Evolutionary conservation across 805 yeast genomes (phyloP), one percentile per base, ranked within the genome.

Genomic region (Yarrowia deformans): DNA sequence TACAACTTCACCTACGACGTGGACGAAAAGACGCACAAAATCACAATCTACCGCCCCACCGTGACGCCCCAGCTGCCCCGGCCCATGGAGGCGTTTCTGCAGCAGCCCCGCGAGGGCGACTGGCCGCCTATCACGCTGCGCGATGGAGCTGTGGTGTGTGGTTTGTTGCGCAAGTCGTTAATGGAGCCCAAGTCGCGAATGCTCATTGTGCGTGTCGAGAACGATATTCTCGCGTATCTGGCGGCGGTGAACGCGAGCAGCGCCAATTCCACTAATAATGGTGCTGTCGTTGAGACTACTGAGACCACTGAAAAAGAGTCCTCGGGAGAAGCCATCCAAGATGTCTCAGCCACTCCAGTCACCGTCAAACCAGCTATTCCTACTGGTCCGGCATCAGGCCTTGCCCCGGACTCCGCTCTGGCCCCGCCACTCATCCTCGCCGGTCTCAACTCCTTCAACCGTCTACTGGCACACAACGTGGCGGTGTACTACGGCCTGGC

Each of bases 381-480:
- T 5, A 56, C 64, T 0, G 64, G 64, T 2, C 64, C 64, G 1
- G 64, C 64, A 0, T 29, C 40, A 5, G 64, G 49, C 9, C 29
- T 23, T 23, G 29, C 29, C 29, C 64, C 49, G 9, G 39, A 56
- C 19, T 9, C 46, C 23, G 14, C 61, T 16, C 16, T 23, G 6
- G 68, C 68, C 1, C 68, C 68, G 0, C 68, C 68, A 12, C 46
- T 63, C 42, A 35, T 63, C 5, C 56, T 63, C 32, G 68, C 56
- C 1, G 68, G 68, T 2, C 50, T 87, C 83, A 90, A 90, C 76
- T 87, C 92, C 1, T 90, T 87, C 76, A 87, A 86, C 72, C 79
- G 94, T 72, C 79, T 90, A 46, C 77, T 90, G 68, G 83, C 89
- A 0, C 93, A 90, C 77, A 90, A 88, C 71, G 79, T 89, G 35